Base-by-base conservation (phyloP, 129 eudicot genomes). In the Helichrysum umbraculigerum region DNA sequence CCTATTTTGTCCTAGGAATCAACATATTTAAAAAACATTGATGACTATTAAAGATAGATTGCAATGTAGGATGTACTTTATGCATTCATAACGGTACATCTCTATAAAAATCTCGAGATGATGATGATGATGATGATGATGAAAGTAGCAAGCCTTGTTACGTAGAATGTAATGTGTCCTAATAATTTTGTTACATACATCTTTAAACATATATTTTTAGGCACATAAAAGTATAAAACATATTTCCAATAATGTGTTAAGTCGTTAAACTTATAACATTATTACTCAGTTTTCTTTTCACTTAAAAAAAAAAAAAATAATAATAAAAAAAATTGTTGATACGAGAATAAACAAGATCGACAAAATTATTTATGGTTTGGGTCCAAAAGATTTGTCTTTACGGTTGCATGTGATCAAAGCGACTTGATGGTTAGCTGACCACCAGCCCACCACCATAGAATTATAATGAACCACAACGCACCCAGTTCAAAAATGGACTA, bases 351-450 rank as follows among this genome's bases (percentile, higher is more conserved):
- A 58, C 2, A 54, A 54, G 54, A n/a, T n/a, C n/a, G n/a, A 41
- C 70, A 61, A 59, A 12, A 10, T 29, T 5, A 34, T 22, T 50
- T 34, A 52, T 47, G 35, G 20, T 69, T 33, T 78, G 71, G 61
- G 68, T 54, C 51, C 83, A 79, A 64, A 44, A 65, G 5, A 19
- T 70, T 56, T 63, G 71, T 64, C 30, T 56, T 74, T 39, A 66
- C 52, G 61, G 73, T 74, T 80, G 79, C 79, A 80, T 80, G 83
- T 80, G 83, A 80, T 42, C 56, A 67, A 65, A 42, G 79, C 57
- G 30, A 68, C 58, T 56, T 73, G 83, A 73, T 79, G 63, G 63
- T 34, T 72, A 34, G 78, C 34, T 66, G 83, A 30, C 79, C 74
- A 72, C 74, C 78, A 79, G 83, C 20, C 79, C 74, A 72, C 74